Conservation (phyloP, 2,329 filamentous ascomycete genomes). For the Nannizzia gypsea region DNA sequence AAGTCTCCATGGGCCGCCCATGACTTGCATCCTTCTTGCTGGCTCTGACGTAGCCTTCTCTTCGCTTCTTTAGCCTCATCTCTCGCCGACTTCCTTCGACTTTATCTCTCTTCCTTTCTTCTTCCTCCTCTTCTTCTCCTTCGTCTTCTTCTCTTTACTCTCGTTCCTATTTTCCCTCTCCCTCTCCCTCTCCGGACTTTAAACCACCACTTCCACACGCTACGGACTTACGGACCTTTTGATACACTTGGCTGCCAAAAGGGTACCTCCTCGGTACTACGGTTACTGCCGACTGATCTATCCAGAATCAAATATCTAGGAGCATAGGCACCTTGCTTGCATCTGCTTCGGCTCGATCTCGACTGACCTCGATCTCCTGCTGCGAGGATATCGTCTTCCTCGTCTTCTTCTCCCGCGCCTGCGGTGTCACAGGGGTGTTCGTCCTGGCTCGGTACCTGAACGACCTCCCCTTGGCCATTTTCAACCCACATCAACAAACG, state of each 20-base stretch:
- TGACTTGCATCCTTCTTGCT: neutral
- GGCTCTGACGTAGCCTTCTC: neutral
- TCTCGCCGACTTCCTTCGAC: too few species aligned
- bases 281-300: neutral
- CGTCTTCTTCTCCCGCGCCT: neutral
- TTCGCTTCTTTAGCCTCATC: neutral
- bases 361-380: too few species aligned
- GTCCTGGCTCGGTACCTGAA: neutral
- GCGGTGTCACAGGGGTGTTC: neutral
- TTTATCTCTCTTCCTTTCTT: neutral
- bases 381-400: too few species aligned
- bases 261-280: too few species aligned
- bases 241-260: too few species aligned
- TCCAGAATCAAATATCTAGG: neutral
- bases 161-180: neutral
- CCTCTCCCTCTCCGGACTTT: too few species aligned
- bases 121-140: neutral
- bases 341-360: neutral
- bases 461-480: neutral
- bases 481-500: too few species aligned
- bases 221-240: too few species aligned
- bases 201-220: too few species aligned
- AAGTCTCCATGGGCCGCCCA: too few species aligned
- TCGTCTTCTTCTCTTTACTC: neutral
- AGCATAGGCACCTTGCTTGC: neutral